Evolutionary conservation across 768 basidiomycete genomes (phyloP), one percentile per base, ranked within the genome.

Genomic region (Mycena crocata): DNA sequence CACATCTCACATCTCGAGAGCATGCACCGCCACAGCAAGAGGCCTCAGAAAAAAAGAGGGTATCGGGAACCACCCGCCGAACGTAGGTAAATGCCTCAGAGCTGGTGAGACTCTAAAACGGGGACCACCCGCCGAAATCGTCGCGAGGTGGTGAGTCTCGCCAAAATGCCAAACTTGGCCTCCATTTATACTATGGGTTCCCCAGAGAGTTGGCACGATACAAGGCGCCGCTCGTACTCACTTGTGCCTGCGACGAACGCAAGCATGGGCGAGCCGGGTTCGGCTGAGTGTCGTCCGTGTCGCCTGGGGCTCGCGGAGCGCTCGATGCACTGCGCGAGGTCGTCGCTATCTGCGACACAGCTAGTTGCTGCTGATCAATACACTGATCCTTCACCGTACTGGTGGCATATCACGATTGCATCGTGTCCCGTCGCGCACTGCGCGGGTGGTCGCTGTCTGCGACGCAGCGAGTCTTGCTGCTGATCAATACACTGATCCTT

Each of bases 81-180:
- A 55, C 57, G 35, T 31, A 48, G 56, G 49, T 30, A 57, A 56
- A 45, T 66, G 65, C 59, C 65, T 60, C 58, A 66, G 54, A 66
- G 65, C 46, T 56, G 59, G 65, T 66, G 54, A 62, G 37, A 66
- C 65, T 66, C 65, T 66, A 59, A 66, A 57, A 66, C 59, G 59
- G 65, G 59, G 28, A 57, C 59, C 65, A 66, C 59, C 65, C 59
- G 65, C 65, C 59, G 55, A 31, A 57, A 57, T 34, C 46, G 59
- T 30, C 65, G 59, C 65, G 26, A 34, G 58, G 30, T 66, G 65
- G 59, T 57, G 65, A 57, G 59, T 6, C 58, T 32, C 65, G 59
- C 59, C 54, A 10, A 49, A n/a, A 55, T 10, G 37, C 28, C 9
- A 42, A n/a, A 21, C 12, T 46, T 13, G 54, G 9, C n/a, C 42